Conservation (phyloP, 352 stramenopile species). For the Aphanomyces euteiches region DNA sequence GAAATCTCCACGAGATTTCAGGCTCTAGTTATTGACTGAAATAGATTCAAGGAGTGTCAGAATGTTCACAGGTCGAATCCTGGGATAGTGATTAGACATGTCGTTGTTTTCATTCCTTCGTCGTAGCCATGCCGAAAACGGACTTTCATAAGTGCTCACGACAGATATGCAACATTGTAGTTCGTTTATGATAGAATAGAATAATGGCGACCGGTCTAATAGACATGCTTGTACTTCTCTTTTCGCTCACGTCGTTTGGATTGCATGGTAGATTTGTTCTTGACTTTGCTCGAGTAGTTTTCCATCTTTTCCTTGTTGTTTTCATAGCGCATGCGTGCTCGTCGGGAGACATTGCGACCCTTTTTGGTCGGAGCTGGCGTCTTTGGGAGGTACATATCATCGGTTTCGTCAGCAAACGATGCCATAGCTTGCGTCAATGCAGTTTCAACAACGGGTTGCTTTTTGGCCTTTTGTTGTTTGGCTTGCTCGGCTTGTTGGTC, state of each 20-base stretch:
- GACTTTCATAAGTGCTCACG: no score
- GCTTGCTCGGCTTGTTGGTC: conserved; percentile 10
- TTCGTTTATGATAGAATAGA: no score
- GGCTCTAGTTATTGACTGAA: no score
- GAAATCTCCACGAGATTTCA: no score
- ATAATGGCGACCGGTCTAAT: conserved; percentile 14
- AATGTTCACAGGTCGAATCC: no score
- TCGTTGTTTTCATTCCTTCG: no score
- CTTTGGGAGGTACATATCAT: conserved; percentile 25
- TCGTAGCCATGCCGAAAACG: no score
- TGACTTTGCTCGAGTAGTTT: conserved; percentile 30
- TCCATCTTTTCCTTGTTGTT: conserved; percentile 28
- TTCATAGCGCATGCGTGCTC: conserved; percentile 8
- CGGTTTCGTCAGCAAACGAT: conserved; percentile 26
- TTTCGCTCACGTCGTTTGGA: conserved; percentile 26
- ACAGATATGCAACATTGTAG: no score
- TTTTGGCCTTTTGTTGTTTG: conserved; percentile 14
- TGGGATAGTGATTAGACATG: no score
- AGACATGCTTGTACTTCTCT: conserved; percentile 31
- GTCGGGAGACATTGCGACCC: conserved; percentile 25
- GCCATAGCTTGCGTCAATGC: conserved; percentile 22
- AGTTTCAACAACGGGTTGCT: conserved; percentile 6
- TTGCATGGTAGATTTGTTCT: conserved; percentile 20
- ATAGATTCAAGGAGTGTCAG: no score
- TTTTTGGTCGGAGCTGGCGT: not conserved